Evolutionary conservation across 441 rosid species (phyloP).

Genomic region (Pelargonium australe): DNA sequence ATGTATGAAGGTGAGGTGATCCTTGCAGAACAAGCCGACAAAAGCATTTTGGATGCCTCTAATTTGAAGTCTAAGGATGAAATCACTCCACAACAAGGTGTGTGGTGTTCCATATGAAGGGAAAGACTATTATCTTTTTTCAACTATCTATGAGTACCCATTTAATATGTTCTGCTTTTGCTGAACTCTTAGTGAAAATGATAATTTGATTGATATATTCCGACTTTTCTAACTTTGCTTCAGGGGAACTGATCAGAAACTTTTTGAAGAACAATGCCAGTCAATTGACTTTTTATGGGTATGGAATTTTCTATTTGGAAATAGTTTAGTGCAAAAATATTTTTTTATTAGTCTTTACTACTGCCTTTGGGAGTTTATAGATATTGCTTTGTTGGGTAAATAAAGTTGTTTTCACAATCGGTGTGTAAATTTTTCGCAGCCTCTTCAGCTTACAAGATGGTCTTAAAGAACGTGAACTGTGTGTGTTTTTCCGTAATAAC

Average conservation of each 20-base stretch:
- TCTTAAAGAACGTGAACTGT: conserved; percentile 86
- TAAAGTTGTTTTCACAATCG: conserved; percentile 14
- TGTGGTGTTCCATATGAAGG: conserved; percentile 13
- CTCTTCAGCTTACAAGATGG: conserved; percentile 88
- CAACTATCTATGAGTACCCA: conserved; percentile 6
- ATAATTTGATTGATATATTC: conserved; percentile 8
- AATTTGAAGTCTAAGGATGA: conserved; percentile 40
- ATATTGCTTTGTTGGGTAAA: conserved; percentile 7
- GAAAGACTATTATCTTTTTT: conserved; percentile 3
- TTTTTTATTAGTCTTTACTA: not conserved
- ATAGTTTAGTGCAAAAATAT: not conserved
- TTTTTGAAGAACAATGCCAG: conserved; percentile 82
- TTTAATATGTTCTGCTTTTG: conserved; percentile 8
- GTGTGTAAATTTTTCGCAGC: conserved; percentile 35
- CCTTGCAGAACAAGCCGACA: conserved; percentile 75
- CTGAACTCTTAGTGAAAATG: not conserved
- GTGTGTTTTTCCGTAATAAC: conserved; percentile 95
- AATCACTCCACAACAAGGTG: conserved; percentile 72
- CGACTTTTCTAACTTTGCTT: conserved; percentile 23
- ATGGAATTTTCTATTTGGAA: conserved; percentile 26
- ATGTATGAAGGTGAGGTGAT: conserved; percentile 92
- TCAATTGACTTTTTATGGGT: conserved; percentile 89
- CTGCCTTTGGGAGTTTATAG: conserved; percentile 13
- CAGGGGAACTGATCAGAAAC: conserved; percentile 73
- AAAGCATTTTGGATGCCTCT: conserved; percentile 30